Evolutionary conservation across 2,329 filamentous ascomycete species (phyloP).

Genomic region (Neophaeococcomyces aloes): DNA sequence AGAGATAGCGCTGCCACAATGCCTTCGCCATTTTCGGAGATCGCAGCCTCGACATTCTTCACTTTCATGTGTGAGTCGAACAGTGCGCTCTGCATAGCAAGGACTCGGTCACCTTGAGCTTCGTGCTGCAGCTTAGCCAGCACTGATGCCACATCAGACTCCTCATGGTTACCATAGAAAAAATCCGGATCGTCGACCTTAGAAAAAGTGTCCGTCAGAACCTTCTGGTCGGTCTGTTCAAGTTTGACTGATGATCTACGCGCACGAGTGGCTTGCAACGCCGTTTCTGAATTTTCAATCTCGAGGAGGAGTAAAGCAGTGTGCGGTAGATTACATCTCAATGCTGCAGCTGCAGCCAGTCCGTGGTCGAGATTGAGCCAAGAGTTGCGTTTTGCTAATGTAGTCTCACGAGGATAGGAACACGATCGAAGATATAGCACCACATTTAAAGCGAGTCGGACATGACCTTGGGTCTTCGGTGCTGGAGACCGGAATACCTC

Average conservation of each 20-base stretch:
- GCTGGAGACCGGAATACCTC: constrained; percentile 26
- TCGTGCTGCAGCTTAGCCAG: constrained; percentile 81
- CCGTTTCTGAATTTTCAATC: constrained; percentile 36
- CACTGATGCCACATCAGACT: constrained; percentile 64
- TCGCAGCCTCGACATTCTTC: constrained; percentile 35
- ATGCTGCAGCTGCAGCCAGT: constrained; percentile 59
- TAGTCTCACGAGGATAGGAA: constrained; percentile 60
- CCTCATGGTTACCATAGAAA: constrained; percentile 82
- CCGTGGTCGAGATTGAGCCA: constrained; percentile 82
- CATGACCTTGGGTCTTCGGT: constrained; percentile 46
- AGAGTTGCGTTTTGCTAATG: constrained; percentile 63
- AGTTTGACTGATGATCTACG: constrained; percentile 55
- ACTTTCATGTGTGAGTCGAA: constrained; percentile 68
- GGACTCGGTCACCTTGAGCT: constrained; percentile 70
- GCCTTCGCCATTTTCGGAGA: constrained; percentile 21
- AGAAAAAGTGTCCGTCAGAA: constrained; percentile 74
- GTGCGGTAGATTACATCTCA: constrained; percentile 62
- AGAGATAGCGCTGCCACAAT: constrained; percentile 47
- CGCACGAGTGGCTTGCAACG: constrained; percentile 36
- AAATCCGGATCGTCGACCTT: constrained; percentile 92
- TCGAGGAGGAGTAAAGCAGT: constrained; percentile 66
- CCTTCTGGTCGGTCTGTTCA: constrained; percentile 48
- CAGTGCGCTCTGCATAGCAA: constrained; percentile 82
- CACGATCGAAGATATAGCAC: constrained; percentile 85
- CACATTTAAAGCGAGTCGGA: constrained; percentile 63